Conservation (phyloP, 1,139 yeast species). For the Debaryomyces singareniensis region DNA sequence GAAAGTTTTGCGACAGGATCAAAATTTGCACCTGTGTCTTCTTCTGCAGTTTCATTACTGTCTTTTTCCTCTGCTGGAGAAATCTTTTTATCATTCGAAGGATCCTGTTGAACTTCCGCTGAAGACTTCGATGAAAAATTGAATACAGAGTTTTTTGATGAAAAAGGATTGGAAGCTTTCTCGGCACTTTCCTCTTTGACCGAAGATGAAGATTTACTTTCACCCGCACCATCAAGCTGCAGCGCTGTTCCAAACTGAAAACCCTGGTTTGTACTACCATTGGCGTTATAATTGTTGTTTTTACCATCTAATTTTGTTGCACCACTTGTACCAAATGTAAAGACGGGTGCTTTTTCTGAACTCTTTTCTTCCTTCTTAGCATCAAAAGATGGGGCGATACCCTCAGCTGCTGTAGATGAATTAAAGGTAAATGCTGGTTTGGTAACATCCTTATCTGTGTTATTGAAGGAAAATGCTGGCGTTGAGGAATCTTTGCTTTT, state of each 20-base stretch:
- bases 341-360: too few relatives aligned
- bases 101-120: slow-evolving; percentile 4
- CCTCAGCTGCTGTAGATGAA: slow-evolving; percentile 1
- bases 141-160: not conserved
- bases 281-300: too few relatives aligned
- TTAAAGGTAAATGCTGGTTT: slow-evolving; percentile 17
- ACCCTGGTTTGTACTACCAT: too few relatives aligned
- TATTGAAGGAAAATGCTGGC: slow-evolving; percentile 1
- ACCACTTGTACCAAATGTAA: too few relatives aligned
- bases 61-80: slow-evolving; percentile 1
- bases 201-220: too few relatives aligned
- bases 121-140: slow-evolving; percentile 1
- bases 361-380: too few relatives aligned
- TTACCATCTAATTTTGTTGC: too few relatives aligned
- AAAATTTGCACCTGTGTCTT: slow-evolving; percentile 41
- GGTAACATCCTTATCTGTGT: slow-evolving; percentile 4
- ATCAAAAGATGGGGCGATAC: not conserved
- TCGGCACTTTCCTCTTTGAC: too few relatives aligned
- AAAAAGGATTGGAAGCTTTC: too few relatives aligned
- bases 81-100: slow-evolving; percentile 2
- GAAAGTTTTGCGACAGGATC: slow-evolving; percentile 41
- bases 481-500: slow-evolving; percentile 4
- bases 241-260: too few relatives aligned
- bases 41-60: slow-evolving; percentile 16
- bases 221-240: too few relatives aligned